Base-by-base conservation (phyloP, 805 yeast species). In the Candida corydali region DNA sequence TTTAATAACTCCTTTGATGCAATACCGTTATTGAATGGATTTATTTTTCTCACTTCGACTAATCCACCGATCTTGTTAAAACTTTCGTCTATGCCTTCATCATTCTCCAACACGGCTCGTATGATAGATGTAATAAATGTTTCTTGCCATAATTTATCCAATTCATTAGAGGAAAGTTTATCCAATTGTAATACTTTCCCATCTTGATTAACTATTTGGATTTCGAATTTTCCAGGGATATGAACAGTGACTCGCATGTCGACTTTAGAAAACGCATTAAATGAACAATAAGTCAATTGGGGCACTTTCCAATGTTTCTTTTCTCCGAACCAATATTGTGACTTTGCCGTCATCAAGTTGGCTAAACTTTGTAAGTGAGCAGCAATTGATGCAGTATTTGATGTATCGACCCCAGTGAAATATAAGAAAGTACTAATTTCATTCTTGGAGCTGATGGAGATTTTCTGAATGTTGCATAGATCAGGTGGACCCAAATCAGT, bases 51-150 rank as follows among this genome's bases (percentile, higher is more conserved):
- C 26, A 93, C 82, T 54, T 89, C 95, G 8, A 88, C 95, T 38
- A 93, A 51, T 65, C 83, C 63, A 61, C 81, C 58, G 10, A 56
- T 58, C 37, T 63, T 63, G 42, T 65, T 64, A 29, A 55, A 56
- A 38, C 84, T 91, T 30, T 81, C 87, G 35, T 87, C 95, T 35
- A 85, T 87, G 27, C 81, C 88, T 35, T 87, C 95, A 35, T 85
- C 89, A 5, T 63, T 57, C 18, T 77, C 77, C 38, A 87, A 62
- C 29, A 93, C 58, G 6, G 89, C 65, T 50, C 98, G 74, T 17
- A 87, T 78, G 44, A 88, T 72, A 2, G 88, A 81, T 51, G 87
- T 70, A 45, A 80, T 68, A 52, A 70, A 80, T 1, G 86, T 75
- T 46, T 64, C 76, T 47, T 47, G 61, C 73, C 73, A 68, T 29